Conservation (phyloP, 2,329 filamentous ascomycete species). For the Penicillium psychrosexuale region DNA sequence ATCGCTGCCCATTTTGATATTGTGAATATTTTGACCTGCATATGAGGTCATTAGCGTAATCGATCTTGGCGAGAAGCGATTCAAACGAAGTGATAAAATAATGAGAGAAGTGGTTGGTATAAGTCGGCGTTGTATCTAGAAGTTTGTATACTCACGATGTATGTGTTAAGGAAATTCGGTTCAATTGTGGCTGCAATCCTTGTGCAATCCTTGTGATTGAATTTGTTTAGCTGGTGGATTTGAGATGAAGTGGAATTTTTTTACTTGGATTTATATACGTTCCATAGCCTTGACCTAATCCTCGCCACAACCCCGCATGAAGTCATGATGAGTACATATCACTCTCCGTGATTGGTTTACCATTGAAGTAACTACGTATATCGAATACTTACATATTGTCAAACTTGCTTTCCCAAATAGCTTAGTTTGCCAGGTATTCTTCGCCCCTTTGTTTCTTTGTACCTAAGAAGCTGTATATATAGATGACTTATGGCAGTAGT, state of each 20-base stretch:
- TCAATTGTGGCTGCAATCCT: too few species aligned
- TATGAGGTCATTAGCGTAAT: too few species aligned
- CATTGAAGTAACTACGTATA: too few species aligned
- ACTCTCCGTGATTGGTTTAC: background rate
- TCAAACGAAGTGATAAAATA: background rate
- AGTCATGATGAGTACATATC: conserved; percentile 17
- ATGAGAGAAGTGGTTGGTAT: background rate
- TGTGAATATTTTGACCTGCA: background rate
- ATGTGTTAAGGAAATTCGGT: too few species aligned
- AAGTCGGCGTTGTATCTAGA: background rate
- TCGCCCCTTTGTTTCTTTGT: too few species aligned
- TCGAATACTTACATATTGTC: too few species aligned
- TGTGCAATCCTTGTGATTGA: too few species aligned
- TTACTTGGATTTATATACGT: background rate
- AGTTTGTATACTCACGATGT: background rate
- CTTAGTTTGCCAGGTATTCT: too few species aligned
- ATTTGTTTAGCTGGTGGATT: background rate
- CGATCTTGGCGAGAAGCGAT: too few species aligned
- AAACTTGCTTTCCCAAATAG: too few species aligned
- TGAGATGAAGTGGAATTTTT: background rate
- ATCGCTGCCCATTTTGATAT: background rate
- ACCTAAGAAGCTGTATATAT: too few species aligned
- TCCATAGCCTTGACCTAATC: conserved; percentile 4
- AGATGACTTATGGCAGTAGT: too few species aligned
- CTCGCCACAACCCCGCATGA: conserved; percentile 11